phyloP scores from a whole-genome alignment of 495 filamentous ascomycete species.

The Penicillium argentinense region DNA sequence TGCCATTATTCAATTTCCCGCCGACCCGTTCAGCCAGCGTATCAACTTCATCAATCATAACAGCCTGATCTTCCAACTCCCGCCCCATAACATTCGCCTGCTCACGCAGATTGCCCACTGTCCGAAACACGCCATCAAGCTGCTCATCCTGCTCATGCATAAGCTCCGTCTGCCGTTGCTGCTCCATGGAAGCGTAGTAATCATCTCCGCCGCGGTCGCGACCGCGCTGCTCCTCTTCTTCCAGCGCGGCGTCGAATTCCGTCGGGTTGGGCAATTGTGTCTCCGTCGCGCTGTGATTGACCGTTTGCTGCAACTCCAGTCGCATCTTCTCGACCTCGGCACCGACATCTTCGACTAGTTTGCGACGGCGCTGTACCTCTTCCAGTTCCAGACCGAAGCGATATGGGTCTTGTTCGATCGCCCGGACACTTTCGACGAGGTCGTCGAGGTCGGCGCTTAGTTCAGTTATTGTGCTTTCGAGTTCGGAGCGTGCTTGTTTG shows the following conservation, averaged over 20 bases:
- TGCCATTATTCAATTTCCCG: constrained; percentile 77
- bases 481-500: constrained; percentile 76
- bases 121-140: constrained; percentile 87
- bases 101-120: constrained; percentile 82
- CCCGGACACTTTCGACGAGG: constrained; percentile 82
- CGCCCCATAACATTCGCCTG: constrained; percentile 95
- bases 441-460: constrained; percentile 86
- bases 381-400: constrained; percentile 81
- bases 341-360: constrained; percentile 86
- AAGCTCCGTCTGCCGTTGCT: constrained; percentile 84
- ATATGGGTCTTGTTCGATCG: constrained; percentile 86
- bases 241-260: constrained; percentile 56
- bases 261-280: constrained; percentile 66
- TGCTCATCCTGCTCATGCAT: constrained; percentile 95
- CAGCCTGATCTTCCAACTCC: constrained; percentile 89
- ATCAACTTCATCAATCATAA: constrained; percentile 79
- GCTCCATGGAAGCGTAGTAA: constrained; percentile 81
- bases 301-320: constrained; percentile 67
- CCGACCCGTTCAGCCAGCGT: constrained; percentile 81
- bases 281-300: constrained; percentile 29
- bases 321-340: constrained; percentile 86
- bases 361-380: constrained; percentile 77
- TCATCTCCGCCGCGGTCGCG: constrained; percentile 57
- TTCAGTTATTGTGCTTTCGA: constrained; percentile 71
- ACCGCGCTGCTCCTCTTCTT: constrained; percentile 26